Conservation (phyloP, 1,139 yeast species). For the Candida smagusa region DNA sequence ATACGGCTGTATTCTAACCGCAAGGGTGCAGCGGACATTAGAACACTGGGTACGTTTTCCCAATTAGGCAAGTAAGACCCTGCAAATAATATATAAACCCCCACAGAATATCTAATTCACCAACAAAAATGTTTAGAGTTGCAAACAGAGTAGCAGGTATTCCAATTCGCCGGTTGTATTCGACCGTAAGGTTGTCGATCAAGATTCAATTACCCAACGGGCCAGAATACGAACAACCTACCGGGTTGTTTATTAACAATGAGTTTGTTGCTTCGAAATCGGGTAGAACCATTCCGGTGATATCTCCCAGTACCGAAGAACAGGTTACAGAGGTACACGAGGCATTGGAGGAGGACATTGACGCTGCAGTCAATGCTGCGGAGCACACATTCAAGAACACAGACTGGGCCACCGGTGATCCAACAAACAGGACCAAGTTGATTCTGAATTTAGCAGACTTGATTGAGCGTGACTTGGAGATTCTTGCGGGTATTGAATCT, state of each 20-base stretch:
- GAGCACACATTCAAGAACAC: slow-evolving; percentile 15
- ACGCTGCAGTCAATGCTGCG: slow-evolving; percentile 17
- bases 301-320: slow-evolving; percentile 19
- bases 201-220: slow-evolving; percentile 63
- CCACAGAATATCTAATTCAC: not conserved
- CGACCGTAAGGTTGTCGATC: slow-evolving; percentile 40
- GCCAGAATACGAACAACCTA: slow-evolving; percentile 33
- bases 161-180: slow-evolving; percentile 9
- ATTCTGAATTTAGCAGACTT: slow-evolving; percentile 17
- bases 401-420: slow-evolving; percentile 40
- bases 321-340: slow-evolving; percentile 16
- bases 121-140: not conserved
- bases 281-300: slow-evolving; percentile 13
- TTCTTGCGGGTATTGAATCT: slow-evolving; percentile 17
- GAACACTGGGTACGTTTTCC: not conserved
- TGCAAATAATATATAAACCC: not conserved
- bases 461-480: slow-evolving; percentile 16
- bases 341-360: slow-evolving; percentile 15
- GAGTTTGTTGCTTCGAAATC: slow-evolving; percentile 15
- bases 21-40: not conserved
- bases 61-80: not conserved
- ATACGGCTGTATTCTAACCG: too few relatives aligned
- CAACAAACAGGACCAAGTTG: slow-evolving; percentile 10
- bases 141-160: slow-evolving; percentile 10
- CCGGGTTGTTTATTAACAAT: slow-evolving; percentile 20